Evolutionary conservation across 208 protist genomes (phyloP).

Genomic region (Endotrypanum monterogeii): DNA sequence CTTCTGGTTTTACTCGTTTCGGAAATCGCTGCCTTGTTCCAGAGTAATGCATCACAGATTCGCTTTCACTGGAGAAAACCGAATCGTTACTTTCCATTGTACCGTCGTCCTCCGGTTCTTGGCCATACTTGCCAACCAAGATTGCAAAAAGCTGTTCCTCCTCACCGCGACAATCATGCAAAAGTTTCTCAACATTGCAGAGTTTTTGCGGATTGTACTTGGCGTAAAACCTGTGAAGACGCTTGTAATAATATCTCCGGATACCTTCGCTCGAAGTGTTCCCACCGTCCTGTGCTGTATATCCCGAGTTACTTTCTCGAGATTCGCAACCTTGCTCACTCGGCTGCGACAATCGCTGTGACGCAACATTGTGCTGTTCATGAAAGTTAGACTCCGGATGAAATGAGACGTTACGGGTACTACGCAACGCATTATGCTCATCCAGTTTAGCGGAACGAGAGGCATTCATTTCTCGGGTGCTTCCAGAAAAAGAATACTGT

Average conservation of each 20-base stretch:
- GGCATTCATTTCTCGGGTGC: constrained; percentile 1
- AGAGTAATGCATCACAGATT: constrained; percentile 56
- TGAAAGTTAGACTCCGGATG: constrained; percentile 20
- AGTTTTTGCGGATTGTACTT: constrained; percentile 79
- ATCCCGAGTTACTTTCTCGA: constrained; percentile 55
- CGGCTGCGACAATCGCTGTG: constrained; percentile 10
- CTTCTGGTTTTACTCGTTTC: constrained; percentile 50
- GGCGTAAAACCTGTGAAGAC: constrained; percentile 72
- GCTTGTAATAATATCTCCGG: constrained; percentile 38
- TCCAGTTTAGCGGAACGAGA: background rate
- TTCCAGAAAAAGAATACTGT: background rate
- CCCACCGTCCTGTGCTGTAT: constrained; percentile 33
- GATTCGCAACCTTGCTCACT: constrained; percentile 55
- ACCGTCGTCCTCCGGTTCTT: constrained; percentile 38
- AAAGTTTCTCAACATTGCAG: constrained; percentile 48
- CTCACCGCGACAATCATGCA: constrained; percentile 49
- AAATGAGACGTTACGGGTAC: constrained; percentile 10
- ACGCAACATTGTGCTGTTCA: constrained; percentile 10
- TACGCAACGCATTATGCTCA: background rate
- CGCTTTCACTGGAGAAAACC: constrained; percentile 45
- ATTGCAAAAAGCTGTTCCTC: constrained; percentile 81
- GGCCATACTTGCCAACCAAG: constrained; percentile 72
- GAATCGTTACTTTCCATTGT: constrained; percentile 26
- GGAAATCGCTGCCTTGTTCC: constrained; percentile 64
- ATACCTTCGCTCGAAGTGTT: constrained; percentile 29